phyloP scores from a whole-genome alignment of 2,329 filamentous ascomycete genomes.

The Albophoma yamanashiensis region DNA sequence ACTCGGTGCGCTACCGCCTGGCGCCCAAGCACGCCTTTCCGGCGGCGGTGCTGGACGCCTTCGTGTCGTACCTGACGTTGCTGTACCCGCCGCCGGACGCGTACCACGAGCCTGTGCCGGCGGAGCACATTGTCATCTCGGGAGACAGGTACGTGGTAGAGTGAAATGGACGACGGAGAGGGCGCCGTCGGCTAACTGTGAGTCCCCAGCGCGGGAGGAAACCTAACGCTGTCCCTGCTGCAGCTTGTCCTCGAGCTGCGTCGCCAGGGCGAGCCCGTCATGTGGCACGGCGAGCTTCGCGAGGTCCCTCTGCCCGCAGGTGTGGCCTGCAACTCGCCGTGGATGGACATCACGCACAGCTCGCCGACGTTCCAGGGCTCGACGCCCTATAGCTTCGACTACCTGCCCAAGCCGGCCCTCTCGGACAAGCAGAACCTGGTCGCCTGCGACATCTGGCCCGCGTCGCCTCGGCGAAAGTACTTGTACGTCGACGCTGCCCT shows the following conservation, averaged over 20 bases:
- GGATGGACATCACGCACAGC: slow-evolving; percentile 60
- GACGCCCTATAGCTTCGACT: slow-evolving; percentile 21
- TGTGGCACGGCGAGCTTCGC: slow-evolving; percentile 49
- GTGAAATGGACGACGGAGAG: background rate
- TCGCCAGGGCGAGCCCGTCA: slow-evolving; percentile 33
- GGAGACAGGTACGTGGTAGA: slow-evolving; percentile 48
- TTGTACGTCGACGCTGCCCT: slow-evolving; percentile 45
- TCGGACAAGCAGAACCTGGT: slow-evolving; percentile 16
- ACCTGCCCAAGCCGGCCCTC: slow-evolving; percentile 37
- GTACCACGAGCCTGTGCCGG: slow-evolving; percentile 52
- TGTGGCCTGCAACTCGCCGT: slow-evolving; percentile 52
- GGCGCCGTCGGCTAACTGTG: background rate
- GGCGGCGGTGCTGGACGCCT: slow-evolving; percentile 59
- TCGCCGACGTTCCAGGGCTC: slow-evolving; percentile 17
- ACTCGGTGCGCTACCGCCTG: slow-evolving; percentile 64
- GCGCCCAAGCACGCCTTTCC: slow-evolving; percentile 69
- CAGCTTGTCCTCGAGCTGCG: slow-evolving; percentile 58
- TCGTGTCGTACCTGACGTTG: slow-evolving; percentile 62
- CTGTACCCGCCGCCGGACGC: slow-evolving; percentile 61
- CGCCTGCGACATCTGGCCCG: slow-evolving; percentile 47
- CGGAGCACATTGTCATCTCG: slow-evolving; percentile 57
- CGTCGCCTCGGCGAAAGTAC: slow-evolving; percentile 38
- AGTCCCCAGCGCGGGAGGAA: slow-evolving; percentile 56
- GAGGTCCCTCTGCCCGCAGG: slow-evolving; percentile 57
- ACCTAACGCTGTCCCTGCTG: slow-evolving; percentile 54